phyloP scores from a whole-genome alignment of 2,329 filamentous ascomycete species.

The Phoma herbarum region DNA sequence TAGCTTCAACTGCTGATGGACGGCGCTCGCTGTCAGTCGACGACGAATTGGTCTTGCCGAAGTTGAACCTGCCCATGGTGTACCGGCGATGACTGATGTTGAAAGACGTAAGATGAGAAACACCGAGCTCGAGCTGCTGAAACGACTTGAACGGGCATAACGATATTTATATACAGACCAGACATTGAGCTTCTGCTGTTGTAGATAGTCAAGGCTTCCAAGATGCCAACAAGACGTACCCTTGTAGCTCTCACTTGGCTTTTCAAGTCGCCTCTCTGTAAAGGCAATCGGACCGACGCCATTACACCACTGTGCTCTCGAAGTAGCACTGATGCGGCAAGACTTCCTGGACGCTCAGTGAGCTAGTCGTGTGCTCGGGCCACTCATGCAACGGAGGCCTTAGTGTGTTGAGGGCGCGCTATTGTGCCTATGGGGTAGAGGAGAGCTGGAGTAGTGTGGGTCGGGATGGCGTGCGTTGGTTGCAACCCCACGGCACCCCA shows the following conservation, averaged over 20 bases:
- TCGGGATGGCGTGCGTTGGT: slow-evolving; percentile 7
- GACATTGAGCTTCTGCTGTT: slow-evolving; percentile 2
- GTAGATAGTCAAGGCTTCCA: slow-evolving; percentile 19
- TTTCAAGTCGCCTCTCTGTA: slow-evolving; percentile 6
- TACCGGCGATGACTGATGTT: background rate
- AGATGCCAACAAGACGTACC: slow-evolving; percentile 21
- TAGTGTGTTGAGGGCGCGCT: background rate
- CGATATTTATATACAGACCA: slow-evolving; percentile 19
- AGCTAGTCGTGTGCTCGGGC: slow-evolving; percentile 3
- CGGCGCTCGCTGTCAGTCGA: slow-evolving; percentile 24
- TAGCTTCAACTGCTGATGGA: slow-evolving; percentile 35
- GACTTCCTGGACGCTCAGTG: background rate
- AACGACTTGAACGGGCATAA: background rate
- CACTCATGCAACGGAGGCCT: background rate
- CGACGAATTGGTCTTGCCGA: slow-evolving; percentile 17
- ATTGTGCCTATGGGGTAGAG: slow-evolving; percentile 6
- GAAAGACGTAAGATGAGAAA: background rate
- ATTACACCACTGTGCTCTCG: slow-evolving; percentile 1
- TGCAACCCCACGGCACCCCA: slow-evolving; percentile 11
- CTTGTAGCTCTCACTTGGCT: slow-evolving; percentile 22
- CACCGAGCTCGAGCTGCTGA: slow-evolving; percentile 23
- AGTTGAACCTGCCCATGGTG: slow-evolving; percentile 24
- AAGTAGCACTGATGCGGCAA: slow-evolving; percentile 2
- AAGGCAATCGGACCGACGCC: slow-evolving; percentile 17
- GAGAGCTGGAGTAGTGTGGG: slow-evolving; percentile 2